These are phyloP conservation scores for Mitragyna speciosa DNA, from an alignment of 257 asterid genomes.

Conservation along the genomic window DNA sequence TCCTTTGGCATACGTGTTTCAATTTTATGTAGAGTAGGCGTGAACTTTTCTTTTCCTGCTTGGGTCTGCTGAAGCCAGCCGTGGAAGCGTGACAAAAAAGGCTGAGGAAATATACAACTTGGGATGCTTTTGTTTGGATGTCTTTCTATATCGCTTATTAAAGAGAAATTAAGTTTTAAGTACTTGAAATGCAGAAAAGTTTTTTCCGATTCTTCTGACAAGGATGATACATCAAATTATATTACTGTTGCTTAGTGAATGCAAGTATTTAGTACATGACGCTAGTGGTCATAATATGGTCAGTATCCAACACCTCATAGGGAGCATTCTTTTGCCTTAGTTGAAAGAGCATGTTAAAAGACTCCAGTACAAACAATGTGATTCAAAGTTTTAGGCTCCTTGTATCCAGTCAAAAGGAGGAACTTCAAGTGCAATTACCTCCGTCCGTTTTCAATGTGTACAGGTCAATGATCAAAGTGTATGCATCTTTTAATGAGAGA, in stretches of 20 bases:
- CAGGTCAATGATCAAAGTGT: conserved; percentile 70
- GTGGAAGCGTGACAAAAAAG: neutral
- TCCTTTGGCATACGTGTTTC: neutral
- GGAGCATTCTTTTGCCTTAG: neutral
- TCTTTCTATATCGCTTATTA: neutral
- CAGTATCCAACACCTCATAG: neutral
- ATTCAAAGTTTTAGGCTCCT: neutral
- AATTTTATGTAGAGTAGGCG: neutral
- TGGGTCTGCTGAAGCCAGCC: neutral
- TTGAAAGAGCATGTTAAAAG: too few species aligned
- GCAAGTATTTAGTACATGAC: neutral
- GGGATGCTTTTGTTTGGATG: neutral
- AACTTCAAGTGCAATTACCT: neutral
- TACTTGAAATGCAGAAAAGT: neutral
- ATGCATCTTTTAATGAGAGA: conserved; percentile 55
- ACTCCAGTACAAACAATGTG: too few species aligned
- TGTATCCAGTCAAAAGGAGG: neutral
- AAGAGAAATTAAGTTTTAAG: neutral
- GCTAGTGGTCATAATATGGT: neutral
- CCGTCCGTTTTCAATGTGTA: conserved; percentile 38
- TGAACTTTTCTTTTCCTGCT: neutral
- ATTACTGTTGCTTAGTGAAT: neutral
- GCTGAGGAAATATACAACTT: neutral
- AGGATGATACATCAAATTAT: neutral
- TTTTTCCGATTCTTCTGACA: neutral